Evolutionary conservation across 2,329 filamentous ascomycete species (phyloP), one percentile per base, ranked within the genome.

Genomic region (Colletotrichum sp.): DNA sequence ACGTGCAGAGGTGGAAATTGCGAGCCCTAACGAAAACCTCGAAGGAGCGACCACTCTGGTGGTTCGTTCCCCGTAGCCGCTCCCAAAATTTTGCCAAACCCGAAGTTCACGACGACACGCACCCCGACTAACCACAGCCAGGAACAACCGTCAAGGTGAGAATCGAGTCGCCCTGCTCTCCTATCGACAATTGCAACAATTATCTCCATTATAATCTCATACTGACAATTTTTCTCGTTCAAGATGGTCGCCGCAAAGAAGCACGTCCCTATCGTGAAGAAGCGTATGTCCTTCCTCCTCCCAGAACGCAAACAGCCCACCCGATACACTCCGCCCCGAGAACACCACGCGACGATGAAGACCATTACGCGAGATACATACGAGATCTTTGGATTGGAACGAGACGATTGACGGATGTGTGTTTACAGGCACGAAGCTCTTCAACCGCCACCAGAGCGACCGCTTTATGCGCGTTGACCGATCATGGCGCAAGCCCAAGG

Each of bases 221-320:
- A 78, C 84, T 85, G 80, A 86, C 81, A 78, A 81, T 79, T 79
- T 77, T 75, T 76, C 65, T 18, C 12, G 10, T 62, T 81, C 72
- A 81, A 96, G 96, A 99, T 99, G 97, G 96, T 96, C 92, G 93
- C 96, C 94, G 95, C 96, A 90, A 98, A 98, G 95, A 98, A 98
- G 93, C 97, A 99, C 90, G 93, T 99, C 87, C 94, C 96, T 86
- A 99, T 99, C 93, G 95, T 99, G 87, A 99, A 99, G 95, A 99
- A 99, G 96, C 96, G 96, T 98, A 96, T 87, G 95, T 96, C 85
- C 82, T 80, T 76, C 78, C 72, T 78, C 62, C 57, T 63, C 59
- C 57, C 28, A 60, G 28, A 21, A 28, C 3, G 36, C 36, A 36
- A 28, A 16, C 66, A 68, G 64, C 77, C 62, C 69, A 28, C 63